A percentile compares a stretch with the other conserved stretches of the same genome.
These are phyloP conservation scores for Thymus quinquecostatus DNA, from an alignment of 257 asterid species.

Conservation along the genomic window DNA sequence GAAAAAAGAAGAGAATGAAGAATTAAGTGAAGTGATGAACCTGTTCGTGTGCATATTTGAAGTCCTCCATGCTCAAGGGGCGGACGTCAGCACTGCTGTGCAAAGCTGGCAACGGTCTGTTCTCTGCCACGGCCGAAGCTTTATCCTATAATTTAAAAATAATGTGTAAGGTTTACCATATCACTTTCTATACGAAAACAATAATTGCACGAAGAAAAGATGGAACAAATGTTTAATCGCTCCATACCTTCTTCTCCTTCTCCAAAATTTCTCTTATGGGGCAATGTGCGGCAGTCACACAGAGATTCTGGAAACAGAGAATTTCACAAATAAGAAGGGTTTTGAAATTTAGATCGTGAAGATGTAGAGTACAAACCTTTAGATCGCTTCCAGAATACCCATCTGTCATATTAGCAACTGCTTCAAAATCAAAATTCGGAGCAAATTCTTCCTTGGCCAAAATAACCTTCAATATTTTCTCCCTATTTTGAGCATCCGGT, in stretches of 20 bases:
- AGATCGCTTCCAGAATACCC: constrained; percentile 96
- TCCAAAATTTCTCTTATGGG: constrained; percentile 74
- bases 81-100: constrained; percentile 69
- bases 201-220: background rate
- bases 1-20: background rate
- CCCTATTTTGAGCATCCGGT: constrained; percentile 79
- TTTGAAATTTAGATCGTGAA: constrained; percentile 12
- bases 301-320: constrained; percentile 54
- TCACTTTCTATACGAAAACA: constrained; percentile 8
- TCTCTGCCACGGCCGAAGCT: constrained; percentile 56
- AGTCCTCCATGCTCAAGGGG: constrained; percentile 62
- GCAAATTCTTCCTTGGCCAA: constrained; percentile 75
- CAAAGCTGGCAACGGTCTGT: constrained; percentile 60
- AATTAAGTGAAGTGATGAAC: constrained; percentile 15
- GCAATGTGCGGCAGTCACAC: constrained; percentile 76
- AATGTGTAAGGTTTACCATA: constrained; percentile 1
- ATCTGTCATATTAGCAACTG: constrained; percentile 83
- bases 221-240: too few species aligned
- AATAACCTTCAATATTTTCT: constrained; percentile 68
- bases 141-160: constrained; percentile 50
- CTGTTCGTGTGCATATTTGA: constrained; percentile 71
- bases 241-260: constrained; percentile 60
- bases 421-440: constrained; percentile 65
- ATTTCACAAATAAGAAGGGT: constrained; percentile 19
- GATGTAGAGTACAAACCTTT: constrained; percentile 61